Evolutionary conservation across 805 yeast species (phyloP).

Genomic region (Zygosaccharomyces rouxii): DNA sequence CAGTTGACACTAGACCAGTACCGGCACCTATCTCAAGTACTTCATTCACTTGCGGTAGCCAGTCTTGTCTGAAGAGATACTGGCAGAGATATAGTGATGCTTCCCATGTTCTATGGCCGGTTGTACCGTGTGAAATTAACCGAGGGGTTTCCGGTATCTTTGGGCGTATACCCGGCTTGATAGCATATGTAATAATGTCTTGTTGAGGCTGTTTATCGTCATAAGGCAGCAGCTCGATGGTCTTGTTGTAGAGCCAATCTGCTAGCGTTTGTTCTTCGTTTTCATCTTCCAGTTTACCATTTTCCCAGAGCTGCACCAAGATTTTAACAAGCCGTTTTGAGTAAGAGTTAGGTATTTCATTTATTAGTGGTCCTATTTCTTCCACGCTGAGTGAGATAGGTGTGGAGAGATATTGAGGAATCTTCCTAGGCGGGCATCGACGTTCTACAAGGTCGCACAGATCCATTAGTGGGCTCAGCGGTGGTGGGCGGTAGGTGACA

Average conservation of each 20-base stretch:
- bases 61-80: conserved; percentile 36
- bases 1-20: conserved; percentile 61
- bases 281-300: not conserved
- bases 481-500: not conserved
- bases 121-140: conserved; percentile 70
- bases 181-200: conserved; percentile 35
- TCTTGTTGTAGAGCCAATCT: conserved; percentile 35
- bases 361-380: not conserved
- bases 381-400: not conserved
- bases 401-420: not conserved
- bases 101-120: conserved; percentile 92
- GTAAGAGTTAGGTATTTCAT: not conserved
- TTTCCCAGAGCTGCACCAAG: conserved; percentile 3
- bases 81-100: conserved; percentile 69
- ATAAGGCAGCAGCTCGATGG: conserved; percentile 25
- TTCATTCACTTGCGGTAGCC: conserved; percentile 1
- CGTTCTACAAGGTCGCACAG: conserved; percentile 5
- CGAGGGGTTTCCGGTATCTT: conserved; percentile 57
- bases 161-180: conserved; percentile 21
- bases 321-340: not conserved
- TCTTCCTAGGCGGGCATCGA: conserved; percentile 4
- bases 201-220: conserved; percentile 23
- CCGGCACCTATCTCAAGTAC: conserved; percentile 83
- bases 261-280: conserved; percentile 15
- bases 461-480: not conserved